phyloP scores from a whole-genome alignment of 805 yeast species.

The Ogataea methylovora region DNA sequence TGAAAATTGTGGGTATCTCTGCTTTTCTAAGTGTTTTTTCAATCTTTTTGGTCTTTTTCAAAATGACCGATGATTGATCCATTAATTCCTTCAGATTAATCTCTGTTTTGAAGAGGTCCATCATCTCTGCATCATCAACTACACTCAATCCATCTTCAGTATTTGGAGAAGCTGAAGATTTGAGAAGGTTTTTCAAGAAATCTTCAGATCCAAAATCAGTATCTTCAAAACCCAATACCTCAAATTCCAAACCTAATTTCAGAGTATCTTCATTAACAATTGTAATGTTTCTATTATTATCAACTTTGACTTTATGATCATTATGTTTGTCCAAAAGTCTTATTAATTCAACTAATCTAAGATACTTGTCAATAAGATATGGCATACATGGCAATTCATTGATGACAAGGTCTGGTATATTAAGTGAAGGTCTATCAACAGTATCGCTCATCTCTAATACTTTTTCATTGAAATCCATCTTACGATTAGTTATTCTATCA shows the following conservation, averaged over 20 bases:
- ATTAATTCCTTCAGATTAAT: slow-evolving; percentile 15
- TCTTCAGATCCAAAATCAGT: slow-evolving; percentile 56
- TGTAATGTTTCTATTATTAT: slow-evolving; percentile 12
- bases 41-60: slow-evolving; percentile 12
- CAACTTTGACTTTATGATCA: slow-evolving; percentile 11
- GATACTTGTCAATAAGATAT: slow-evolving; percentile 57
- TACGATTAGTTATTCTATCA: slow-evolving; percentile 63
- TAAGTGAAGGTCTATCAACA: slow-evolving; percentile 48
- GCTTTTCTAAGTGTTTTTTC: slow-evolving; percentile 11
- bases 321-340: slow-evolving; percentile 30
- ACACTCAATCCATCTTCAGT: slow-evolving; percentile 2
- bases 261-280: slow-evolving; percentile 12
- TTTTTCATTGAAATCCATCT: slow-evolving; percentile 53
- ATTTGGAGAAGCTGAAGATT: no score
- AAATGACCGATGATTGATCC: slow-evolving; percentile 17
- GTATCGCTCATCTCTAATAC: slow-evolving; percentile 48
- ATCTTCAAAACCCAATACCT: slow-evolving; percentile 39
- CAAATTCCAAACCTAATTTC: slow-evolving; percentile 26
- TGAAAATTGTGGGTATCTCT: slow-evolving; percentile 17
- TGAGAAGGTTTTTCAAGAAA: slow-evolving; percentile 39
- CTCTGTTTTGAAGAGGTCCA: slow-evolving; percentile 12
- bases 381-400: slow-evolving; percentile 65
- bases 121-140: slow-evolving; percentile 19
- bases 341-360: slow-evolving; percentile 52
- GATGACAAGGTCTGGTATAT: slow-evolving; percentile 42